Conservation (phyloP, 2,329 filamentous ascomycete species). For the Amauroascus verrucosus region DNA sequence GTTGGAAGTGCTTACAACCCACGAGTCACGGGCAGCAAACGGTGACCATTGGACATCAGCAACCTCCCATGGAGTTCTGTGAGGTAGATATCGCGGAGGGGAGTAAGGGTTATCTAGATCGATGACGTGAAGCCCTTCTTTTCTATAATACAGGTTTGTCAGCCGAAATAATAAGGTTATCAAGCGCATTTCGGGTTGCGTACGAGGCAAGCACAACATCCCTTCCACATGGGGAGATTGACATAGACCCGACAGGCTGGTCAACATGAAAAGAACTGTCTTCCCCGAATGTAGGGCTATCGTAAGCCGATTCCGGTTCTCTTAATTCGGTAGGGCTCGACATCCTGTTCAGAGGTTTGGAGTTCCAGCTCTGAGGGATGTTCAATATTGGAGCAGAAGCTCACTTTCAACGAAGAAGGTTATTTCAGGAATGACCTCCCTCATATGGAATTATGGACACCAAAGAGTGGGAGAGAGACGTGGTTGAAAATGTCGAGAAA, state of each 20-base stretch:
- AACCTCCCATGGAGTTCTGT: slow-evolving; percentile 86
- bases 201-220: slow-evolving; percentile 81
- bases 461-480: neutral
- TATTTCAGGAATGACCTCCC: neutral
- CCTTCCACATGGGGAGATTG: slow-evolving; percentile 81
- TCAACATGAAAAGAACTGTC: slow-evolving; percentile 78
- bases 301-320: slow-evolving; percentile 51
- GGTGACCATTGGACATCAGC: slow-evolving; percentile 96
- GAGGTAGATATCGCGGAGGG: slow-evolving; percentile 71
- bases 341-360: slow-evolving; percentile 2
- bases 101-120: slow-evolving; percentile 85
- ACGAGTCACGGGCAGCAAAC: slow-evolving; percentile 78
- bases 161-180: slow-evolving; percentile 1
- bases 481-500: neutral
- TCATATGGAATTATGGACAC: neutral
- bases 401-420: neutral
- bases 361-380: neutral
- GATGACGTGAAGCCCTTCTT: slow-evolving; percentile 80
- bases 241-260: slow-evolving; percentile 71
- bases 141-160: slow-evolving; percentile 39
- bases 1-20: slow-evolving; percentile 90
- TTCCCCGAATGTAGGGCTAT: slow-evolving; percentile 78
- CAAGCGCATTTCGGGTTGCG: slow-evolving; percentile 17
- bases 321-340: slow-evolving; percentile 21
- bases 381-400: neutral